Evolutionary conservation across 1,284 basidiomycete genomes (phyloP).

Genomic region (Phlebopus sp.): DNA sequence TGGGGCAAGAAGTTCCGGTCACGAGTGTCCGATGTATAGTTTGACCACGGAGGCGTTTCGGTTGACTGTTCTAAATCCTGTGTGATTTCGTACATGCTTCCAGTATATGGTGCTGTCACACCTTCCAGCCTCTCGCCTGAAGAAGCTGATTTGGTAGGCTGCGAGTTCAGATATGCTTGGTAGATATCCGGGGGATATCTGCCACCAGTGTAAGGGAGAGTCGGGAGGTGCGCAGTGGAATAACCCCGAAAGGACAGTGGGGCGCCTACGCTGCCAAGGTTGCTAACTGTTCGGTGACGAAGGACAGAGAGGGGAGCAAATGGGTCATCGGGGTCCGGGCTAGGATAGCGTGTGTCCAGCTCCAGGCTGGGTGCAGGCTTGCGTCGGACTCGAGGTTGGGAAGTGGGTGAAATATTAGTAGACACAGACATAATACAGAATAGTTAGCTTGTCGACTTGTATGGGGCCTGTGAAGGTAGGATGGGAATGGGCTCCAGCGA

Average conservation of each 20-base stretch:
- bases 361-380: conserved; percentile 34
- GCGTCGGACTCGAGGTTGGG: conserved; percentile 29
- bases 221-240: conserved; percentile 32
- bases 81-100: conserved; percentile 22
- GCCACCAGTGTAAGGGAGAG: conserved; percentile 30
- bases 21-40: conserved; percentile 4
- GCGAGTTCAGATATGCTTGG: conserved; percentile 22
- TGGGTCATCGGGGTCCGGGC: conserved; percentile 32
- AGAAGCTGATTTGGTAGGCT: conserved; percentile 11
- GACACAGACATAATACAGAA: conserved; percentile 31
- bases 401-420: conserved; percentile 20
- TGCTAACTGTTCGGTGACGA: conserved; percentile 33
- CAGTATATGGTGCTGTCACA: conserved; percentile 22
- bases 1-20: conserved; percentile 23
- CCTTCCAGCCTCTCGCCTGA: conserved; percentile 7
- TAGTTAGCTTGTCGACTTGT: conserved; percentile 12
- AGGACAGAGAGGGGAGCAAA: conserved; percentile 34
- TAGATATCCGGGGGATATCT: conserved; percentile 33
- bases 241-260: conserved; percentile 32
- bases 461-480: conserved; percentile 14
- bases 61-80: conserved; percentile 4
- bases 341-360: conserved; percentile 30
- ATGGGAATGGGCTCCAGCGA: conserved; percentile 13
- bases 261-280: conserved; percentile 27
- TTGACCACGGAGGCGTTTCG: conserved; percentile 14